A percentile compares a stretch with the other conserved stretches of the same genome.
phyloP scores from a whole-genome alignment of 371 early-diverging fungal genomes.

The Lichtheimia ramosa region DNA sequence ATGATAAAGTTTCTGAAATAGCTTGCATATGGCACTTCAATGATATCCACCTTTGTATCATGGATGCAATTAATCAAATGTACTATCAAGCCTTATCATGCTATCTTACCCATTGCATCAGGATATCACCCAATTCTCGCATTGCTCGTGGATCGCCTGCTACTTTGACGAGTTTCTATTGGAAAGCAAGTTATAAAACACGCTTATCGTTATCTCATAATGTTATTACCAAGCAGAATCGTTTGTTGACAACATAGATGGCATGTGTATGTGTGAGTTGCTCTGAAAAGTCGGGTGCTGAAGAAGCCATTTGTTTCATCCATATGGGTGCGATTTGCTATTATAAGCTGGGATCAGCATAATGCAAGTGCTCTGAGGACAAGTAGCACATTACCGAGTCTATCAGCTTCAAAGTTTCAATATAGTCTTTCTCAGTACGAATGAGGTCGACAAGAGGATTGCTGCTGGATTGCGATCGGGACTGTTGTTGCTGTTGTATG shows the following conservation, averaged over 20 bases:
- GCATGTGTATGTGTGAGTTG: constrained; percentile 38
- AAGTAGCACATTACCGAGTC: constrained; percentile 31
- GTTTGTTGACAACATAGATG: constrained; percentile 32
- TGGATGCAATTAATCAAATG: not conserved
- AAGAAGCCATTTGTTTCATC: constrained; percentile 28
- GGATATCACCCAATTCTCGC: constrained; percentile 37
- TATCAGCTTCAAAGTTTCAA: constrained; percentile 46
- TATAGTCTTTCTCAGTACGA: constrained; percentile 47
- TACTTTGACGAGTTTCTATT: constrained; percentile 19
- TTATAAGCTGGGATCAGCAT: not conserved
- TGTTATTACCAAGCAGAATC: constrained; percentile 14
- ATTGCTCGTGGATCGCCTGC: constrained; percentile 28
- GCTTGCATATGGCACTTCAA: constrained; percentile 52
- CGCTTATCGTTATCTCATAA: too few relatives aligned
- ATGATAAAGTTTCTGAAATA: constrained; percentile 40
- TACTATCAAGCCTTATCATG: not conserved
- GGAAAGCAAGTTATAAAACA: not conserved
- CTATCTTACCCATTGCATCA: constrained; percentile 51
- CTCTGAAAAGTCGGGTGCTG: constrained; percentile 49
- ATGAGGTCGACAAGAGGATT: constrained; percentile 50
- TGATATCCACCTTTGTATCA: constrained; percentile 40
- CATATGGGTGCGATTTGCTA: constrained; percentile 54
- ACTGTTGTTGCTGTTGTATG: too few relatives aligned
- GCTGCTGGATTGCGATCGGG: not conserved
- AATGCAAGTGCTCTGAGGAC: not conserved